Evolutionary conservation across 2,329 filamentous ascomycete genomes (phyloP), one percentile per base, ranked within the genome.

Genomic region (Sphaerulina musiva): DNA sequence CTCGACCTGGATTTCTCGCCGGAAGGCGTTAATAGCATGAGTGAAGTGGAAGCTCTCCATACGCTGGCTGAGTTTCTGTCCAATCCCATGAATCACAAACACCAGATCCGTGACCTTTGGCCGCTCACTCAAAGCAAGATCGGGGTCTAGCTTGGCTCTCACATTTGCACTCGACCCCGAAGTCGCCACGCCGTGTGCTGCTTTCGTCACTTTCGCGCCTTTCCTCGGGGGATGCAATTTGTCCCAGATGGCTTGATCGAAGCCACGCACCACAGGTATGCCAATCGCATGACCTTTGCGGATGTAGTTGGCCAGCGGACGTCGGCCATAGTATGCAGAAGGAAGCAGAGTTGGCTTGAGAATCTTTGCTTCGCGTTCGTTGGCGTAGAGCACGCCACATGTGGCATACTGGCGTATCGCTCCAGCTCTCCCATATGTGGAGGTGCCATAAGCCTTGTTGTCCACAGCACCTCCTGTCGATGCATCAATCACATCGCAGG

Each of bases 31-130:
- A 68, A 97, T 92, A 4, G 90, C 88, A 69, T 97, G 92, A 0
- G 93, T 98, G 65, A 98, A 98, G 69, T 97, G 89, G 64, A 91
- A 98, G 63, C 89, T 95, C 70, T 97, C 92, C 57, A 97, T 89
- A 10, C 91, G 80, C 68, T 98, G 90, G 0, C 91, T 95, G 47
- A 97, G 79, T 69, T 98, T 97, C 69, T 98, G 93, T 0, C 93
- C 93, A 59, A 98, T 97, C 1, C 93, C 93, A 66, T 98, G 93
- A 42, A 93, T 87, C 8, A 97, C 89, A 4, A 98, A 78, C 1
- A 97, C 81, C 6, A 98, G 76, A 66, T 98, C 93, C 0, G 87
- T 92, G 4, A 95, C 87, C 57, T 84, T 82, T 1, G 83, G 83
- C 29, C 67, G 83, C 78, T 68, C 89, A 77, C 62, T 81, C 74